Evolutionary conservation across 2,329 filamentous ascomycete genomes (phyloP), one percentile per base, ranked within the genome.

Genomic region (Exutisphaerella laricina): DNA sequence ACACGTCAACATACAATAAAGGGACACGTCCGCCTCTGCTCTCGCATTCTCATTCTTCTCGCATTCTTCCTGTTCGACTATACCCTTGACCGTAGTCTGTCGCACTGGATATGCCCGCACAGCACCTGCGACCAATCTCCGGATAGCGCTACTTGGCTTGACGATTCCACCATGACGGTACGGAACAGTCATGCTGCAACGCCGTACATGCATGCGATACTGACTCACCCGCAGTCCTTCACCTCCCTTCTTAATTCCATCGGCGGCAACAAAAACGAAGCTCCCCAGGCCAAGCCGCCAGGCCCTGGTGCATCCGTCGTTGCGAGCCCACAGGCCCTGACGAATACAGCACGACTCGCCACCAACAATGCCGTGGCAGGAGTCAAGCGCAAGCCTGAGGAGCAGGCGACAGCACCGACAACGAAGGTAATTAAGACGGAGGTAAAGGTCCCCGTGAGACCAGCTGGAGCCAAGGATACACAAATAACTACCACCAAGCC

Each of bases 321-420:
- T 18, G 41, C 41, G 30, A 39, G 33, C 40, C 49, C 35, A 33
- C 44, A 34, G 45, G 50, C 39, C 39, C 43, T 35, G 46, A 50
- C 40, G 53, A 50, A 50, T 38, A 39, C 33, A 30, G 41, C 45
- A 17, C 49, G 49, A 31, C 49, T 50, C n/a, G 46, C 44, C 8
- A 32, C 57, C 4, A 56, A 42, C 40, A 56, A 59, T 49, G 49
- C 55, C 1, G 52, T 53, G 17, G 54, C 59, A 33, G 57, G 58
- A 20, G 46, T 60, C 31, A 61, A 65, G 53, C 54, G 63, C 37
- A 62, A 61, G 42, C 50, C 62, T 52, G 59, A 70, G 43, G 58
- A 64, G 51, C 51, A 56, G 39, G 65, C 63, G 21, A 55, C 61
- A 39, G 48, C 55, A 33, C 50, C 60, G 6, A 58, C 59, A 45